Evolutionary conservation across 2,329 filamentous ascomycete genomes (phyloP), one percentile per base, ranked within the genome.

Genomic region (Ophiostoma tasmaniense): DNA sequence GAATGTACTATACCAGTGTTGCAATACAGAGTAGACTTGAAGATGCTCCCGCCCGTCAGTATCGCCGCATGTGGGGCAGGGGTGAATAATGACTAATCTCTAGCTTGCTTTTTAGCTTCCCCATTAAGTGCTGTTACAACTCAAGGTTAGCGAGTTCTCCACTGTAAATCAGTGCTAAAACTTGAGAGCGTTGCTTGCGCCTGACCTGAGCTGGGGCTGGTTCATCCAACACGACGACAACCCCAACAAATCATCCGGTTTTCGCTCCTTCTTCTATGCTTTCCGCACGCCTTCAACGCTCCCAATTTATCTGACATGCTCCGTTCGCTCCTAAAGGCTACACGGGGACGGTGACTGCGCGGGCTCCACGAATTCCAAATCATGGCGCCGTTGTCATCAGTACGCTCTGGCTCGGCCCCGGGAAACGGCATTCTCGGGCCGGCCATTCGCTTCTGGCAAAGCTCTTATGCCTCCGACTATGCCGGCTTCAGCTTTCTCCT

Each of bases 401-500:
- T 55, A 14, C 55, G 28, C 17, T 17, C 25, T 2, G 50, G 42
- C 45, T 25, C 28, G 37, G 39, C 64, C 5, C 55, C 39, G 14
- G 45, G 70, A 45, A 71, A 45, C 17, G 20, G 76, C 37, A 59
- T 77, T 45, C 62, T 78, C 61, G 75, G 73, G 14, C 75, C 79
- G 1, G 66, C 84, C 30, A 75, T 76, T 17, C 77, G 81, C 66
- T 81, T 81, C 71, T 86, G 83, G 82, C 80, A 78, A 86, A 89
- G 88, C 76, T 93, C 91, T 1, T 95, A 97, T 81, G 91, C 91
- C 13, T 87, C 91, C 6, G 95, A 99, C 77, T 97, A 96, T 79
- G 79, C 96, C 37, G 92, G 92, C 45, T 86, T 98, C 72, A 80
- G 82, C 1, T 78, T 91, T 52, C 82, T 98, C n/a, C 75, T 92